phyloP scores from a whole-genome alignment of 2,329 filamentous ascomycete genomes.

The Talaromyces albobiverticillius region DNA sequence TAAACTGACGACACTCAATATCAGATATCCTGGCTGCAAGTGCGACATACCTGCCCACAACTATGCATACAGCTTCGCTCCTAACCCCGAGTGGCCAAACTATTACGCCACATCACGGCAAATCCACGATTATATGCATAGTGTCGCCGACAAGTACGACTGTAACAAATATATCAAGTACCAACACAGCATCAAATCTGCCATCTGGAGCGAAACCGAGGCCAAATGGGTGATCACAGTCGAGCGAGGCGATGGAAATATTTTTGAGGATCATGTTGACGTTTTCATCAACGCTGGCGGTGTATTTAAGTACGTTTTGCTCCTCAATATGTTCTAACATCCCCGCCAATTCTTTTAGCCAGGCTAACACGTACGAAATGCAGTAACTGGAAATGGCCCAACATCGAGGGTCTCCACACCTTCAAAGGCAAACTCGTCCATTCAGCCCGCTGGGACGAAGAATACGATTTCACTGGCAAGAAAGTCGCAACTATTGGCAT shows the following conservation, averaged over 20 bases:
- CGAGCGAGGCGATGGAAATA: constrained; percentile 9
- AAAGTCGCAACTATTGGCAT: constrained; percentile 24
- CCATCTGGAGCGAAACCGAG: constrained; percentile 27
- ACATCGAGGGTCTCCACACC: constrained; percentile 30
- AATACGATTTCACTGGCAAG: constrained; percentile 25
- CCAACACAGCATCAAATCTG: constrained; percentile 22
- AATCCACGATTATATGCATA: constrained; percentile 25
- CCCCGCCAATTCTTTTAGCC: too few species aligned
- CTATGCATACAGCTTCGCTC: constrained; percentile 7
- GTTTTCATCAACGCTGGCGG: constrained; percentile 29
- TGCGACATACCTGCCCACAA: constrained; percentile 10
- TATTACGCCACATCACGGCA: constrained; percentile 25
- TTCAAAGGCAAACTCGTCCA: constrained; percentile 34
- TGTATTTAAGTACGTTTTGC: constrained; percentile 23
- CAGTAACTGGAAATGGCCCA: constrained; percentile 19
- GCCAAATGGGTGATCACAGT: constrained; percentile 27
- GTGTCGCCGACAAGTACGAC: constrained; percentile 21
- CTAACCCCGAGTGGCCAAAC: constrained; percentile 16
- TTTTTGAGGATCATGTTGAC: constrained; percentile 20
- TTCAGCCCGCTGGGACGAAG: constrained; percentile 28
- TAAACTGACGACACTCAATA: too few species aligned
- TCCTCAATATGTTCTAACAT: background rate
- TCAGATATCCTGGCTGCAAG: constrained; percentile 5
- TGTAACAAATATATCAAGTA: constrained; percentile 28
- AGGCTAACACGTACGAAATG: too few species aligned